Evolutionary conservation across 192 early-diverging fungal species (phyloP), one percentile per base, ranked within the genome.

Genomic region (Podila horticola): DNA sequence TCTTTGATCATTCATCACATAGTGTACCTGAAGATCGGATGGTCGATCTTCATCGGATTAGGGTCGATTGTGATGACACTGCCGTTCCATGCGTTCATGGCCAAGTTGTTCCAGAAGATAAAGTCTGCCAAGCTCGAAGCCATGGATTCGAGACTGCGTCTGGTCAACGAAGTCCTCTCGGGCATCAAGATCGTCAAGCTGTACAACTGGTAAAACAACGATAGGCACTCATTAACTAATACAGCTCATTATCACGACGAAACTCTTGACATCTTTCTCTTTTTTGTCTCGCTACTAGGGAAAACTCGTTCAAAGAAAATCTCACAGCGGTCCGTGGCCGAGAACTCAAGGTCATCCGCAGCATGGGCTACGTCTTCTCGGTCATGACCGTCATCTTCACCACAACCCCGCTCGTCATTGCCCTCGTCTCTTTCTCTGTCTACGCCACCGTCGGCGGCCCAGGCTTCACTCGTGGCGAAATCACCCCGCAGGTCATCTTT

Each of bases 181-280:
- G 79, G 79, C 8, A 82, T 82, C 66, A 82, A 82, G 51, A 64
- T 82, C 45, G 79, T 82, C 65, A 82, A 82, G 61, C 45, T 82
- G 19, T 68, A 68, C 36, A 59, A 59, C 11, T 68, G 67, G 38
- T 19, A 49, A 49, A 41, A 65, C 29, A 48, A 49, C 6, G 28
- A 50, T 28, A 1, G 3, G 3, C 8, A 29, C 13, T 29, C n/a
- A n/a, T n/a, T n/a, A n/a, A n/a, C n/a, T n/a, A n/a, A n/a, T n/a
- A n/a, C n/a, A n/a, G n/a, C n/a, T n/a, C n/a, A n/a, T n/a, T n/a
- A n/a, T n/a, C n/a, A n/a, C n/a, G n/a, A n/a, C n/a, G n/a, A n/a
- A n/a, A n/a, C n/a, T n/a, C n/a, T n/a, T n/a, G n/a, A n/a, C n/a
- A n/a, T n/a, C n/a, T n/a, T n/a, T n/a, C n/a, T n/a, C n/a, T 45